Base-by-base conservation (phyloP, 1,284 basidiomycete genomes). In the Xerocomus alliaceus region DNA sequence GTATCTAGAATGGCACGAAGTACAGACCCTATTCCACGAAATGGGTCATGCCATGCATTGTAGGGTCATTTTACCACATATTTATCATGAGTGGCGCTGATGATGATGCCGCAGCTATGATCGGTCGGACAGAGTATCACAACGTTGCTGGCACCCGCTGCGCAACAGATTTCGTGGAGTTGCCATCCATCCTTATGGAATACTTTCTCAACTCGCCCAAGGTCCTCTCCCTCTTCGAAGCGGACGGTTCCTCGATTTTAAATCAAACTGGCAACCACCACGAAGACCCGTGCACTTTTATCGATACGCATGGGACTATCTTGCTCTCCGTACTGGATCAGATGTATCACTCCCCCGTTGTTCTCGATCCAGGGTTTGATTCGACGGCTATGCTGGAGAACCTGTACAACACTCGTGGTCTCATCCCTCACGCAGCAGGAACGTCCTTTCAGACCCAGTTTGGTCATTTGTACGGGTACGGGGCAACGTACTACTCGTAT, bases 11-110 rank as follows among this genome's bases (percentile, higher is more conserved):
- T 99, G 97, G 96, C 90, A 93, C 70, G 95, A 99, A 71, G 93
- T 98, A 12, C 84, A 93, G 75, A 99, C 97, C 2, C 80, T 99
- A 24, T 98, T 97, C 78, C 97, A 99, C 72, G 97, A 99, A 78
- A 98, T 99, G 96, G 97, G 97, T 0, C 97, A 99, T 77, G 97
- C 97, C 3, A 95, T 99, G 85, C 97, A 99, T 75, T 99, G 96
- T 96, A 71, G 84, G 94, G n/a, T 83, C 44, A 58, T 42, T 45
- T 61, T 44, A 31, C 54, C 37, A 20, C 39, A 55, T 18, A 53
- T 54, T 17, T 24, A 48, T 54, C 11, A 41, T n/a, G 17, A 15
- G 46, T n/a, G 49, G 58, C n/a, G 58, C 57, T 74, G 48, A 73
- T 61, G 47, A 65, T 49, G 44, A 56, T 34, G 42, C 28, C 5